These are phyloP conservation scores for Solanum clarkiae DNA, from an alignment of 257 asterid genomes.

Conservation along the genomic window DNA sequence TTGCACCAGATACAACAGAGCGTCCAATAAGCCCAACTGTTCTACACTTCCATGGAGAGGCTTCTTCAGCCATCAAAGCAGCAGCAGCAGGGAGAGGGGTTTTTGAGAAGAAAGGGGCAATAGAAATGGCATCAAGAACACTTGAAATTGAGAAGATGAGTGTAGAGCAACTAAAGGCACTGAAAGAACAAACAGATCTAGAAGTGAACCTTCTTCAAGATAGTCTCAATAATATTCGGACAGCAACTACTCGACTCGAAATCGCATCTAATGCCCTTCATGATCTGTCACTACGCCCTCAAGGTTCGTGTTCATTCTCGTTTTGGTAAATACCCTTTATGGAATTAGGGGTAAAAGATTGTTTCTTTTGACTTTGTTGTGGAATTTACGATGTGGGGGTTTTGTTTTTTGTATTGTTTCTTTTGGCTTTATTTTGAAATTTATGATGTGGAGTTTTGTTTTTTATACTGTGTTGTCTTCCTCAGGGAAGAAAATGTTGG, in stretches of 20 bases:
- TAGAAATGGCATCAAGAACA: constrained; percentile 15
- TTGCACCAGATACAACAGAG: too few relatives aligned
- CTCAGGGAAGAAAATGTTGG: neutral
- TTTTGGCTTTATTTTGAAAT: neutral
- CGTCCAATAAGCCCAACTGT: neutral
- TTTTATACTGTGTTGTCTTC: neutral
- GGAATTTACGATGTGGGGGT: neutral
- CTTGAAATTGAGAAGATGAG: constrained; percentile 63
- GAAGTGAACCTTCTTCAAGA: constrained; percentile 79
- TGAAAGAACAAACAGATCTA: constrained; percentile 75
- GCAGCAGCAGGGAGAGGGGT: neutral
- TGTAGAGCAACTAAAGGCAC: constrained; percentile 61
- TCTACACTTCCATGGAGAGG: neutral
- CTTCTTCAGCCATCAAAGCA: neutral
- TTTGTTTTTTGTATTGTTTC: too few relatives aligned
- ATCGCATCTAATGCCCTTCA: constrained; percentile 50
- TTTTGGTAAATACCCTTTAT: neutral
- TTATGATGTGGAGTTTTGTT: neutral
- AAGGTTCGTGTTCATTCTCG: constrained; percentile 19
- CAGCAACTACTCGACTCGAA: constrained; percentile 77
- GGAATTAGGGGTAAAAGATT: neutral
- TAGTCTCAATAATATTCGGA: constrained; percentile 74
- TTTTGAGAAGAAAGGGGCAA: neutral
- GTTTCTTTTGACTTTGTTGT: neutral
- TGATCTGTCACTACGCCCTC: constrained; percentile 61